Conservation (phyloP, 2,329 filamentous ascomycete species). For the Boeremia exigua region DNA sequence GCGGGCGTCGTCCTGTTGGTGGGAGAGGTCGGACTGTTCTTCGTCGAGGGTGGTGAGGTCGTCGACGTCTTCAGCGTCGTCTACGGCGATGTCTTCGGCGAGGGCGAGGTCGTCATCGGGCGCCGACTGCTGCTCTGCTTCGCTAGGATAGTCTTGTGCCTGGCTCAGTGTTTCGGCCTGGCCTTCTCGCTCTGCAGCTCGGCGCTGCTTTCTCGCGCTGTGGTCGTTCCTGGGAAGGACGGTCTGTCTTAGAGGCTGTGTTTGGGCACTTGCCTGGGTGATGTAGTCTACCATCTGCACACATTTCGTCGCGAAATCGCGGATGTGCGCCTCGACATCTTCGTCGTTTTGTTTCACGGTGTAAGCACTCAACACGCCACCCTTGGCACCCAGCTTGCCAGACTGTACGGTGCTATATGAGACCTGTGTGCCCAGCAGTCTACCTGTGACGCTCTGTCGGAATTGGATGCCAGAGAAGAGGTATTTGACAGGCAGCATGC, state of each 20-base stretch:
- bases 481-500: constrained; percentile 27
- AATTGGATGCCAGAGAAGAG: constrained; percentile 40
- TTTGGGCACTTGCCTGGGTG: constrained; percentile 26
- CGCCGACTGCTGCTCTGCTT: neutral
- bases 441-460: constrained; percentile 29
- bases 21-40: neutral
- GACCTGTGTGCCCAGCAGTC: constrained; percentile 17
- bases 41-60: neutral
- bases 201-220: constrained; percentile 23
- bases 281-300: constrained; percentile 30
- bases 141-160: neutral
- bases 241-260: constrained; percentile 18
- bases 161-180: neutral
- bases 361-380: constrained; percentile 27
- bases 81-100: neutral
- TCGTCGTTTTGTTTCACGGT: constrained; percentile 5
- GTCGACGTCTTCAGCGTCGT: neutral
- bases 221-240: constrained; percentile 18
- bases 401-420: constrained; percentile 33
- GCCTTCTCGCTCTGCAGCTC: neutral
- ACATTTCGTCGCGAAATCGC: constrained; percentile 26
- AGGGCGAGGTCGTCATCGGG: neutral
- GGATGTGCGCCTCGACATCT: constrained; percentile 5
- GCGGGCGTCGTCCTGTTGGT: neutral
- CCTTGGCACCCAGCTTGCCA: constrained; percentile 37